A percentile compares a stretch with the other conserved stretches of the same genome.
Conservation (phyloP, 2,329 filamentous ascomycete species). For the Monilinia polystroma region DNA sequence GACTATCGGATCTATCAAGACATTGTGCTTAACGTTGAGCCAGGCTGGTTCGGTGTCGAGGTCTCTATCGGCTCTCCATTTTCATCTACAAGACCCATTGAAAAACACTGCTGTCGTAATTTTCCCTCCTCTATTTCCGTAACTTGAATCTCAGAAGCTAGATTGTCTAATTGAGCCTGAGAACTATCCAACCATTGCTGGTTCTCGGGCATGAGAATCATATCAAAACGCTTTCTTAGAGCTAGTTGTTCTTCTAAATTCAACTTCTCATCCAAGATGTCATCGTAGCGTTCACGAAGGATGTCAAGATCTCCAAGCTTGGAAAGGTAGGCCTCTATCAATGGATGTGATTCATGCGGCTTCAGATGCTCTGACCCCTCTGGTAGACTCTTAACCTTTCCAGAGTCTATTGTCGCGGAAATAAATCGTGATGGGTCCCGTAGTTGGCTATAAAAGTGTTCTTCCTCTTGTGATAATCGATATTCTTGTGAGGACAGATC, state of each 20-base stretch:
- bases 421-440: neutral
- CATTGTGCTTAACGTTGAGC: conserved; percentile 8
- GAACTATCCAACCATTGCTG: conserved; percentile 30
- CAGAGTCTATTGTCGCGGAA: rapidly evolving
- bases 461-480: conserved; percentile 22
- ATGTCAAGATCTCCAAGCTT: conserved; percentile 30
- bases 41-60: conserved; percentile 16
- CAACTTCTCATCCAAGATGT: conserved; percentile 26
- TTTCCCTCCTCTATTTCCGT: conserved; percentile 19
- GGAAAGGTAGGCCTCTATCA: conserved; percentile 25
- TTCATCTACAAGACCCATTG: conserved; percentile 31
- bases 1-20: conserved; percentile 20
- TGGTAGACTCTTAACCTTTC: neutral
- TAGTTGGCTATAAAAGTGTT: conserved; percentile 21
- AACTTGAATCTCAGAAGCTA: conserved; percentile 24
- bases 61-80: conserved; percentile 29
- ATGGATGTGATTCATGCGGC: conserved; percentile 23
- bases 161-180: conserved; percentile 8
- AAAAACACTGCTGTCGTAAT: conserved; percentile 27
- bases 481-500: conserved; percentile 26
- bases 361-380: neutral
- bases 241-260: conserved; percentile 25
- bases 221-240: conserved; percentile 11
- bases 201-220: conserved; percentile 25
- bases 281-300: conserved; percentile 28